Evolutionary conservation across 1,139 yeast species (phyloP), one percentile per base, ranked within the genome.

Genomic region (Schwanniomyces etchellsii): DNA sequence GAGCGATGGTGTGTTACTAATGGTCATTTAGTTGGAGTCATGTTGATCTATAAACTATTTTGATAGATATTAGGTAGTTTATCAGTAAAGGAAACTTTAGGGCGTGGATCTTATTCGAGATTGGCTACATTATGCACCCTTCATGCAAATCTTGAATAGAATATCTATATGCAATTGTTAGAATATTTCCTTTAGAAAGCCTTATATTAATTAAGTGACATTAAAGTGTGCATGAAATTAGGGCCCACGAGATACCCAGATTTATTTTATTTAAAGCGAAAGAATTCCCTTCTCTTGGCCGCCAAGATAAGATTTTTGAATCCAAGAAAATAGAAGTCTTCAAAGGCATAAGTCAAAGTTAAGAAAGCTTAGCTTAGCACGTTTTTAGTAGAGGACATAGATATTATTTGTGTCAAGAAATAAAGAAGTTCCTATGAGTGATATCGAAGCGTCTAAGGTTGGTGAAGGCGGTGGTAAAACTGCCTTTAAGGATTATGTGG

Each of bases 401-500:
- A 18, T 18, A 18, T 18, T 18, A 18, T 7, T 7, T 18, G 7
- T 18, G 21, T 7, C 7, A 18, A 18, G 21, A 7, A 18, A 18
- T 18, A 7, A 18, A 18, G n/a, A 7, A 18, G 7, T n/a, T n/a
- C n/a, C 21, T 18, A n/a, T n/a, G n/a, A n/a, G n/a, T n/a, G n/a
- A n/a, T 31, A 40, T 45, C 28, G 50, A 39, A 31, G 39, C 39
- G 18, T 42, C 14, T 40, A 37, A 27, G 15, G 55, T 43, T 26
- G 32, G 46, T 43, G 35, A 36, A 31, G 29, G 43, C 21, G 95
- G 95, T 63, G 95, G 95, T 64, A 82, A 85, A 57, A 77, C 91
- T 43, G 95, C 95, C 35, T 85, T 84, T 74, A 91, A 84, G 66
- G 88, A 85, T 57, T 83, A 75, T 56, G 57, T 83, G 45, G 84